A percentile compares a stretch with the other conserved stretches of the same genome.
Conservation (phyloP, 805 yeast genomes). For the Saccharomycopsis sp. region DNA sequence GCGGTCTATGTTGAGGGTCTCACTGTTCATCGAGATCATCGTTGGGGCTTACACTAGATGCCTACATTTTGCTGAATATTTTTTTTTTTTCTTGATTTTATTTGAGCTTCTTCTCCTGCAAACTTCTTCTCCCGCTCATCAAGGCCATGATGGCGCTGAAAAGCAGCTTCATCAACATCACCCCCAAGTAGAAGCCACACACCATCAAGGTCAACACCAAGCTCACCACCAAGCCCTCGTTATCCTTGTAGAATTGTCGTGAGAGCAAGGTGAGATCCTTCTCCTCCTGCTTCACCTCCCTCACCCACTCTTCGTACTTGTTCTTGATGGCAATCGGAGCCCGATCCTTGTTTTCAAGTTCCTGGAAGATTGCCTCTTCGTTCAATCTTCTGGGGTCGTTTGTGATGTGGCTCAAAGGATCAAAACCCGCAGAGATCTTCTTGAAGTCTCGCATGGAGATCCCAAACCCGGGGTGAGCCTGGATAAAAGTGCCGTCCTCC, state of each 20-base stretch:
- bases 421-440: conserved; percentile 27
- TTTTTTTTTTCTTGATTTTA: no score
- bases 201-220: conserved; percentile 23
- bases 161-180: not conserved
- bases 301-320: conserved; percentile 39
- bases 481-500: conserved; percentile 21
- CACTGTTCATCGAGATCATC: conserved; percentile 9
- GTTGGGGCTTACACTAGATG: not conserved
- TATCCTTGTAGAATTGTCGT: conserved; percentile 39
- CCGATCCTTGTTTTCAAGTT: conserved; percentile 45
- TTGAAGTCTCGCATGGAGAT: conserved; percentile 22
- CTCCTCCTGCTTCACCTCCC: conserved; percentile 38
- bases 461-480: conserved; percentile 17
- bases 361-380: conserved; percentile 29
- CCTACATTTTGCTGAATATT: no score
- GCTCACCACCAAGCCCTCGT: conserved; percentile 39
- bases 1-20: conserved; percentile 30
- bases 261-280: conserved; percentile 32
- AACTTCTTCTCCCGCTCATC: not conserved
- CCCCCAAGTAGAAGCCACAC: conserved; percentile 8
- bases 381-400: conserved; percentile 27
- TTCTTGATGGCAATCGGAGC: conserved; percentile 17
- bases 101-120: conserved; percentile 6
- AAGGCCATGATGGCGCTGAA: conserved; percentile 1
- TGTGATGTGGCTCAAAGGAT: conserved; percentile 26